phyloP scores from a whole-genome alignment of 2,329 filamentous ascomycete genomes.

The Aquanectria penicillioides region DNA sequence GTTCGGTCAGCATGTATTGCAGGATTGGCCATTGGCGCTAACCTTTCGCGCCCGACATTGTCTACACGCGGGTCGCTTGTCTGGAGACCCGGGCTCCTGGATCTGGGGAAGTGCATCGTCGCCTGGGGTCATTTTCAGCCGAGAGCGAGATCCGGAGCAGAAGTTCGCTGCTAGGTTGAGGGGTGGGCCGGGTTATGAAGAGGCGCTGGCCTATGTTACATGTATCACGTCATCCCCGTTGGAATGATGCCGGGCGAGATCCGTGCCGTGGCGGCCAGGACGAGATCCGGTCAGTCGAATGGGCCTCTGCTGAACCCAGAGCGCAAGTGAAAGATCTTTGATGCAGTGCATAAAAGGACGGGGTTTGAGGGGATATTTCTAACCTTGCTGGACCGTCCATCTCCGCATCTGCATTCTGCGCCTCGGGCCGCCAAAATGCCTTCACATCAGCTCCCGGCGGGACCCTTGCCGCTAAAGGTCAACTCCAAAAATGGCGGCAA shows the following conservation, averaged over 20 bases:
- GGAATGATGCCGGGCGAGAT: constrained; percentile 24
- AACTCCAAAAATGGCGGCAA: constrained; percentile 41
- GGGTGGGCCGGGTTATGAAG: constrained; percentile 7
- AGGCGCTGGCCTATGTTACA: too few species aligned
- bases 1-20: constrained; percentile 19
- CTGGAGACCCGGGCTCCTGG: background rate
- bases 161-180: background rate
- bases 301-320: too few species aligned
- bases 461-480: constrained; percentile 36
- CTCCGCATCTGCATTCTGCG: background rate
- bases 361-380: too few species aligned
- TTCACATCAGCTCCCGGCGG: constrained; percentile 24
- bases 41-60: constrained; percentile 42
- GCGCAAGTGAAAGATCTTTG: too few species aligned
- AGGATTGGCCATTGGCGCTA: background rate
- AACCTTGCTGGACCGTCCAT: too few species aligned
- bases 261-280: background rate
- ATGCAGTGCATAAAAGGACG: background rate
- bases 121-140: background rate
- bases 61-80: constrained; percentile 28
- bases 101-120: background rate
- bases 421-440: constrained; percentile 21
- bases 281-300: constrained; percentile 30
- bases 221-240: constrained; percentile 26
- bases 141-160: constrained; percentile 29